A percentile compares a stretch with the other conserved stretches of the same genome.
phyloP scores from a whole-genome alignment of 345 rosid species.

The Pseudoturritis turrita region DNA sequence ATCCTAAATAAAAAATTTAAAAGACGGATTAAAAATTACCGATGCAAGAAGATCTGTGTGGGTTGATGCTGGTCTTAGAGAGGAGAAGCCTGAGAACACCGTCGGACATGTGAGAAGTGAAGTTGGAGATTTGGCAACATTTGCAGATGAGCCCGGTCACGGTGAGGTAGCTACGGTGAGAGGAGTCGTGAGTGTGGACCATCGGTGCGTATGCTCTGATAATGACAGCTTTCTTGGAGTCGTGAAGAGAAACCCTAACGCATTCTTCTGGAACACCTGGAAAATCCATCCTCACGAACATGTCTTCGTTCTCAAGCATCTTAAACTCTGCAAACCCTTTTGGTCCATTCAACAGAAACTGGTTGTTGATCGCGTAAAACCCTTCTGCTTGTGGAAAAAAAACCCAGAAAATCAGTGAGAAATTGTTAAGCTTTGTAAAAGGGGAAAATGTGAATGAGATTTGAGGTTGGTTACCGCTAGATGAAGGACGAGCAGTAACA shows the following conservation, averaged over 20 bases:
- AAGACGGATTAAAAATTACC: neutral
- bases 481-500: too few species aligned
- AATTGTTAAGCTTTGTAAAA: too few species aligned
- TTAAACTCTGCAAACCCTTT: constrained; percentile 20
- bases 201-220: neutral
- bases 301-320: constrained; percentile 4
- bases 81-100: constrained; percentile 22
- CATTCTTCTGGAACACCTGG: constrained; percentile 8
- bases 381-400: constrained; percentile 2
- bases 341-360: constrained; percentile 16
- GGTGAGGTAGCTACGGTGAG: constrained; percentile 4
- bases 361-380: constrained; percentile 23
- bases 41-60: constrained; percentile 9
- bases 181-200: neutral
- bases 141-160: constrained; percentile 7
- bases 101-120: constrained; percentile 1
- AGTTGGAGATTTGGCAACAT: constrained; percentile 12
- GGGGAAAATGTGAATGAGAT: too few species aligned
- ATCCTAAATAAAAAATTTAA: neutral
- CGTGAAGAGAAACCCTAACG: neutral
- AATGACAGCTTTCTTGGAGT: neutral
- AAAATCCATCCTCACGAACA: constrained; percentile 4
- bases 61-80: neutral
- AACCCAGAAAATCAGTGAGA: neutral
- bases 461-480: too few species aligned